Conservation (phyloP, 140 eudicot species). For the Ambrosia hybrid region DNA sequence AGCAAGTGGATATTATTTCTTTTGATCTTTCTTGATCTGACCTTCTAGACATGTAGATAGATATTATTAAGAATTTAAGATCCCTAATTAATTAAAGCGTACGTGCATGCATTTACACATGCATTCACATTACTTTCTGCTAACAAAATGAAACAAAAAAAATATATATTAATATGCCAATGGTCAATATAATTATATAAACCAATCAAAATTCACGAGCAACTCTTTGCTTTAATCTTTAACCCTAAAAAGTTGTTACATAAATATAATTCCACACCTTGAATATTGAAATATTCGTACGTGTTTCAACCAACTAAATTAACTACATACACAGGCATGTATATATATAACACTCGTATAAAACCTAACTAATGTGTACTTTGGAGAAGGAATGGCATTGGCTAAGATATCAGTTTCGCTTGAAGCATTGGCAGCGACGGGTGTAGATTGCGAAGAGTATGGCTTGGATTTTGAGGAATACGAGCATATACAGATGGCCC, state of each 20-base stretch:
- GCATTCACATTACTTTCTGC: not conserved
- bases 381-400: not conserved
- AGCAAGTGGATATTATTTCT: not conserved
- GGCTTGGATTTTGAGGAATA: not conserved
- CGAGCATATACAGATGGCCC: not conserved
- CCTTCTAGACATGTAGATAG: not conserved
- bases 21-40: not conserved
- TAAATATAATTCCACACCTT: not conserved
- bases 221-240: too few relatives aligned
- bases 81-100: not conserved
- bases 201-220: not conserved
- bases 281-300: not conserved
- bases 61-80: too few relatives aligned
- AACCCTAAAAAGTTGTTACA: not conserved
- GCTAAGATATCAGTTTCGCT: not conserved
- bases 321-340: not conserved
- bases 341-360: not conserved
- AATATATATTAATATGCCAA: not conserved
- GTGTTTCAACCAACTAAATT: not conserved
- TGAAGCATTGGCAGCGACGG: not conserved
- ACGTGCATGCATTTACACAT: too few relatives aligned
- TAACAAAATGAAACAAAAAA: too few relatives aligned
- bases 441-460: not conserved
- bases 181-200: not conserved
- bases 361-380: not conserved